Conservation (phyloP, 2,329 filamentous ascomycete genomes). For the Pyrenochaeta sp. region DNA sequence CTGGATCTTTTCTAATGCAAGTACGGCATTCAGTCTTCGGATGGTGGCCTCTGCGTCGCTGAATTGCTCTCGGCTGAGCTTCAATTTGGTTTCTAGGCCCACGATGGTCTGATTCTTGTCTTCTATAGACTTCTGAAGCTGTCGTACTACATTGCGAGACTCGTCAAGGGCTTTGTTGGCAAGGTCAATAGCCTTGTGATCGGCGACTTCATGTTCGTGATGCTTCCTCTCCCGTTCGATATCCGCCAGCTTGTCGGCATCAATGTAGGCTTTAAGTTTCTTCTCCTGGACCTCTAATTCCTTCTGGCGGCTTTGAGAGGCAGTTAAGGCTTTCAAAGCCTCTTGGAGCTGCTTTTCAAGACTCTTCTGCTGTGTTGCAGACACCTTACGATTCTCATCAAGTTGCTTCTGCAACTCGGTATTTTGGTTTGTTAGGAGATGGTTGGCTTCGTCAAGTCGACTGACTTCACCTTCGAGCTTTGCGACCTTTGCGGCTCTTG, state of each 20-base stretch:
- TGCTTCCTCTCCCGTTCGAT: slow-evolving; percentile 1
- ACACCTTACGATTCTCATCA: not conserved
- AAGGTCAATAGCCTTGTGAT: not conserved
- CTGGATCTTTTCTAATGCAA: not conserved
- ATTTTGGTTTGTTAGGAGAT: slow-evolving; percentile 8
- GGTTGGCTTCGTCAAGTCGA: not conserved
- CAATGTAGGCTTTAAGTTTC: not conserved
- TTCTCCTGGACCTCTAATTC: not conserved
- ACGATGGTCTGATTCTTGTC: not conserved
- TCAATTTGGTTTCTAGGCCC: not conserved
- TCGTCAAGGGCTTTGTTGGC: not conserved
- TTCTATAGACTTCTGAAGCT: not conserved
- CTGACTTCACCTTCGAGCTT: slow-evolving; percentile 1
- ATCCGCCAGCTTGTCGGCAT: not conserved
- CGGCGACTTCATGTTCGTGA: slow-evolving; percentile 1
- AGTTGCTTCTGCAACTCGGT: slow-evolving; percentile 15
- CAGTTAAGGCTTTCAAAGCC: not conserved
- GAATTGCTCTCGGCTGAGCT: not conserved
- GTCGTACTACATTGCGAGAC: not conserved
- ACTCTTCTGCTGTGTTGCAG: not conserved
- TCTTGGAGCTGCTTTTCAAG: not conserved
- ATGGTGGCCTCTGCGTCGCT: not conserved
- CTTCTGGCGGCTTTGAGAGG: not conserved
- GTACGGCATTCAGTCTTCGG: not conserved
- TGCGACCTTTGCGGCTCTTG: not conserved